Evolutionary conservation across 805 yeast genomes (phyloP).

Genomic region (Starmerella stigmatis): DNA sequence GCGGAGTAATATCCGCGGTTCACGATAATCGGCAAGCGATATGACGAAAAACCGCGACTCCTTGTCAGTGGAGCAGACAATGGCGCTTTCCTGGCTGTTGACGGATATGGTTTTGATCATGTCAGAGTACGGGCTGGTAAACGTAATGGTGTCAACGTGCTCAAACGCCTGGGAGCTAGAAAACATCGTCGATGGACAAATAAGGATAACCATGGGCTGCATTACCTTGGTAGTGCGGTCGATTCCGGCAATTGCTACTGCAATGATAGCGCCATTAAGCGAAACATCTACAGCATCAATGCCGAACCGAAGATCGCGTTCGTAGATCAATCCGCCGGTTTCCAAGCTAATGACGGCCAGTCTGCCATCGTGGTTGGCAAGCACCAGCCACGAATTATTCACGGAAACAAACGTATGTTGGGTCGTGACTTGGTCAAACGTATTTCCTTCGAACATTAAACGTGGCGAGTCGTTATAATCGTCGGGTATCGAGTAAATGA

Average conservation of each 20-base stretch:
- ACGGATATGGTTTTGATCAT: constrained; percentile 67
- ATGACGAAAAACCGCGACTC: constrained; percentile 75
- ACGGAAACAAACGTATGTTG: constrained; percentile 29
- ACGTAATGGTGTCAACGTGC: constrained; percentile 50
- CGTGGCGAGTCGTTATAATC: constrained; percentile 43
- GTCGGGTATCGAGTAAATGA: constrained; percentile 47
- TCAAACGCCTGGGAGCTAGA: constrained; percentile 18
- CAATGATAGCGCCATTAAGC: constrained; percentile 51
- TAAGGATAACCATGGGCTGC: constrained; percentile 64
- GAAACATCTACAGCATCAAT: constrained; percentile 70
- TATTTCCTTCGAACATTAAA: constrained; percentile 56
- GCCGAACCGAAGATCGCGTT: constrained; percentile 60
- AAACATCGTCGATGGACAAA: constrained; percentile 29
- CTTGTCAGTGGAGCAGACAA: constrained; percentile 65
- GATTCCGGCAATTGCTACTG: constrained; percentile 48
- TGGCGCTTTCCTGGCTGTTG: constrained; percentile 57
- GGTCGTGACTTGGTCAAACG: constrained; percentile 39
- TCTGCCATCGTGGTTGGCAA: constrained; percentile 65
- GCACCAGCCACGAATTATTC: constrained; percentile 48
- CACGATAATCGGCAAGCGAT: constrained; percentile 49
- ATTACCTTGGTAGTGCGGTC: not conserved
- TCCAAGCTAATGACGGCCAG: constrained; percentile 54
- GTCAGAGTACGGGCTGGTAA: constrained; percentile 77
- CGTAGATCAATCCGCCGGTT: constrained; percentile 55
- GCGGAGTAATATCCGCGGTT: constrained; percentile 59